Evolutionary conservation across 176 grass and related monocot species (phyloP), one percentile per base, ranked within the genome.

Genomic region (Rhynchospora breviuscula): DNA sequence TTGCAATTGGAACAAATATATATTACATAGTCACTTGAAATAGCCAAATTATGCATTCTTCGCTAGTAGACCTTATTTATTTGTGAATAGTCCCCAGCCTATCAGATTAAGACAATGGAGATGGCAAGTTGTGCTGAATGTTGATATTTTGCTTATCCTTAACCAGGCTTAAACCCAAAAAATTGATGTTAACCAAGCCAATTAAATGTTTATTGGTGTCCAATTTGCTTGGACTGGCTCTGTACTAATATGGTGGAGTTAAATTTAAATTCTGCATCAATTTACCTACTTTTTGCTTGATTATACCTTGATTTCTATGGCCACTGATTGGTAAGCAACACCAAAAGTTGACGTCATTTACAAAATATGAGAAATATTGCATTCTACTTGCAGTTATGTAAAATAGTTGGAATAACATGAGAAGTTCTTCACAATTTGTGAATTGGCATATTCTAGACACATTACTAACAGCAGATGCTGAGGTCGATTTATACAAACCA

Each of bases 281-380:
- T 52, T 26, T 75, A 14, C n/a, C 52, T 21, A 75, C 45, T 17
- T 54, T 56, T 76, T 6, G 48, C 72, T 25, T 54, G 47, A 53
- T 54, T 76, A 8, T 14, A 76, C 23, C 49, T 54, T 75, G 71
- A 53, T 74, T n/a, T 62, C 59, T 29, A 29, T 29, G 9, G 59
- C 23, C 21, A 62, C 9, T 62, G 35, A 62, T 62, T 10, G 26
- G n/a, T 54, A 25, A 53, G 48, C 48, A 54, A 54, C 22, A 74
- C 72, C 22, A 76, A 76, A 73, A 31, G 52, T 6, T 76, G 22
- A 12, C 11, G 47, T 26, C 49, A 54, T 21, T 81, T 64, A 12
- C 44, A 81, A 81, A 46, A 19, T 45, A 62, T 22, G 79, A 56
- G 75, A 79, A 79, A 56, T 53, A 59, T n/a, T 79, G 75, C 2